A percentile compares a stretch with the other conserved stretches of the same genome.
phyloP scores from a whole-genome alignment of 139 green algal species.

The Pseudopediastrum boryanum region DNA sequence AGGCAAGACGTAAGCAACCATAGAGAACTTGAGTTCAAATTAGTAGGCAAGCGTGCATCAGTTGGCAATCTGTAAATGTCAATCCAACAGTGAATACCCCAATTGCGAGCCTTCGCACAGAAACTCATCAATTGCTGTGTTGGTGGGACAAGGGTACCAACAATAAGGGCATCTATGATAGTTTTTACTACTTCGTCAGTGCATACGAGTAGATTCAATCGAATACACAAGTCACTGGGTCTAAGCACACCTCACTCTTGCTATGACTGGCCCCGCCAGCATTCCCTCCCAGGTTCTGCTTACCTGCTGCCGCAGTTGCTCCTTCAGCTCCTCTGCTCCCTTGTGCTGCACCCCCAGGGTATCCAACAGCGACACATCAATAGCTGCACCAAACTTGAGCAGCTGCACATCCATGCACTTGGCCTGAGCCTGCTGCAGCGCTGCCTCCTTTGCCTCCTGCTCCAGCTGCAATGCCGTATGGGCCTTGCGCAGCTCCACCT shows the following conservation, averaged over 20 bases:
- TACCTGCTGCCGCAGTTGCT: conserved; percentile 53
- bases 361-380: conserved; percentile 71
- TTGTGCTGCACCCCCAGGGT: conserved; percentile 42
- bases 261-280: not conserved
- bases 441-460: conserved; percentile 61
- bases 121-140: not conserved
- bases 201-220: too few species aligned
- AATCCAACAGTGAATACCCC: too few species aligned
- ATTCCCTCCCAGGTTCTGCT: not conserved
- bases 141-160: not conserved
- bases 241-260: too few species aligned
- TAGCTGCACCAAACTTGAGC: conserved; percentile 71
- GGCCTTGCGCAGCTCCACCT: conserved; percentile 10
- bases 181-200: too few species aligned
- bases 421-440: conserved; percentile 46
- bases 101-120: not conserved
- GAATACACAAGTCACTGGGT: too few species aligned
- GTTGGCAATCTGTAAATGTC: not conserved
- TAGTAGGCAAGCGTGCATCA: not conserved
- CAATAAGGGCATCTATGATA: too few species aligned
- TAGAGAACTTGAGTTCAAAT: not conserved
- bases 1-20: not conserved
- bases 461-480: conserved; percentile 23
- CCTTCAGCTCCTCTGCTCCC: conserved; percentile 56
- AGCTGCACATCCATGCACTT: conserved; percentile 64